Conservation (phyloP, 176 grass and related monocot genomes). For the Lolium rigidum region DNA sequence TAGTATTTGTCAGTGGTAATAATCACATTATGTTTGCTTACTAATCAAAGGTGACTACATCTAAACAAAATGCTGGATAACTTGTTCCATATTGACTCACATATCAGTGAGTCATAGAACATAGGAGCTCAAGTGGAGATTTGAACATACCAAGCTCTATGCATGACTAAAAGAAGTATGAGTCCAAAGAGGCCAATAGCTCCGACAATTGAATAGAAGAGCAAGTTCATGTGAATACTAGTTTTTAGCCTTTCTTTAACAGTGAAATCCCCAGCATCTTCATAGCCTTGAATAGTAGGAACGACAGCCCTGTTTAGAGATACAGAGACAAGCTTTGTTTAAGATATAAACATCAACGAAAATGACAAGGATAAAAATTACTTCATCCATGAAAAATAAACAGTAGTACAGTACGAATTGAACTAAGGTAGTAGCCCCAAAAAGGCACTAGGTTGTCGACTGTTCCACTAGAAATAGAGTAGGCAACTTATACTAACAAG, state of each 20-base stretch:
- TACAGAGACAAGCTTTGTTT: constrained; percentile 56
- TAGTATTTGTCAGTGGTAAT: neutral
- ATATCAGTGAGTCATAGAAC: constrained; percentile 9
- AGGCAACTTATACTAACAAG: constrained; percentile 28
- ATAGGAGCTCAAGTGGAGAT: constrained; percentile 47
- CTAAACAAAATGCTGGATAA: neutral
- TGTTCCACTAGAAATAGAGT: constrained; percentile 23
- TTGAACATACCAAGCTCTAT: constrained; percentile 67
- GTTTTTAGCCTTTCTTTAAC: constrained; percentile 98
- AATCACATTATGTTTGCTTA: constrained; percentile 22
- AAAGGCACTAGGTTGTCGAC: neutral
- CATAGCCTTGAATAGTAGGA: constrained; percentile 97
- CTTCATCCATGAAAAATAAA: constrained; percentile 12
- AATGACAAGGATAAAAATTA: constrained; percentile 25
- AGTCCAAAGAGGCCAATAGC: constrained; percentile 94
- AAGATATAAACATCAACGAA: constrained; percentile 42
- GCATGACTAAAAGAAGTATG: constrained; percentile 93
- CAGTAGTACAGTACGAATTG: neutral
- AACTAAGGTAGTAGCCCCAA: constrained; percentile 33
- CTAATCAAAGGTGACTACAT: constrained; percentile 10
- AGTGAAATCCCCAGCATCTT: constrained; percentile 98
- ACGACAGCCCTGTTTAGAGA: constrained; percentile 94
- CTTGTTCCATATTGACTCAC: neutral
- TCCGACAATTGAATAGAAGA: constrained; percentile 96
- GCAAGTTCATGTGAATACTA: constrained; percentile 89